A percentile compares a stretch with the other conserved stretches of the same genome.
These are phyloP conservation scores for Pichia sp. DNA, from an alignment of 1,139 yeast species.

Conservation along the genomic window DNA sequence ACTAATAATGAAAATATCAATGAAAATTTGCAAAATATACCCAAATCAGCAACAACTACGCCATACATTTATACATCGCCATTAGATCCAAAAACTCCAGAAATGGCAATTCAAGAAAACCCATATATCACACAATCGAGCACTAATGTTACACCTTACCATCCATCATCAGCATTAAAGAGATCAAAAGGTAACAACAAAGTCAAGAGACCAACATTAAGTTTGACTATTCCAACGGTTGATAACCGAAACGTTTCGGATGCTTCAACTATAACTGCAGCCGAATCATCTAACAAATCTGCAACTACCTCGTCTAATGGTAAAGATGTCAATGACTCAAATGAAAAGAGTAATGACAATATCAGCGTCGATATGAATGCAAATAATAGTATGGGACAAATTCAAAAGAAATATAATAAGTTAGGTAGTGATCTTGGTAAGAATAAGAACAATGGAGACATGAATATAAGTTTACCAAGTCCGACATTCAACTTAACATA, in stretches of 20 bases:
- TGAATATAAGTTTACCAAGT: conserved; percentile 11
- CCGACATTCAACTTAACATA: conserved; percentile 10
- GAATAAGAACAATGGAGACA: not conserved
- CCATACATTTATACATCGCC: conserved; percentile 10
- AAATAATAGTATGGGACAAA: not conserved
- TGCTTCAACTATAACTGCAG: conserved; percentile 16
- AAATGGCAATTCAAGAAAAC: not conserved
- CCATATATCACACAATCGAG: not conserved
- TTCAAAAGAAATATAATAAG: not conserved
- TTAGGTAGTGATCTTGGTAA: not conserved
- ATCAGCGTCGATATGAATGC: not conserved
- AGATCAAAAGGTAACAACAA: conserved; percentile 9
- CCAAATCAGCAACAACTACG: not conserved
- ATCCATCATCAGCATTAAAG: conserved; percentile 6
- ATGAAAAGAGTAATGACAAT: conserved; percentile 5
- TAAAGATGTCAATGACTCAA: conserved; percentile 5
- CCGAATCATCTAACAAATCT: conserved; percentile 14
- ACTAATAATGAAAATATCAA: conserved; percentile 30
- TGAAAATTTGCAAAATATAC: conserved; percentile 8
- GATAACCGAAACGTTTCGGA: conserved; percentile 17
- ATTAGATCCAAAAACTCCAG: conserved; percentile 13
- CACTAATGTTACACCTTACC: conserved; percentile 16
- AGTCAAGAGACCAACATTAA: conserved; percentile 29
- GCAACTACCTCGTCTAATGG: not conserved
- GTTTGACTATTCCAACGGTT: conserved; percentile 30